These are phyloP conservation scores for Boletus sp. DNA, from an alignment of 1,284 basidiomycete species.

Conservation along the genomic window DNA sequence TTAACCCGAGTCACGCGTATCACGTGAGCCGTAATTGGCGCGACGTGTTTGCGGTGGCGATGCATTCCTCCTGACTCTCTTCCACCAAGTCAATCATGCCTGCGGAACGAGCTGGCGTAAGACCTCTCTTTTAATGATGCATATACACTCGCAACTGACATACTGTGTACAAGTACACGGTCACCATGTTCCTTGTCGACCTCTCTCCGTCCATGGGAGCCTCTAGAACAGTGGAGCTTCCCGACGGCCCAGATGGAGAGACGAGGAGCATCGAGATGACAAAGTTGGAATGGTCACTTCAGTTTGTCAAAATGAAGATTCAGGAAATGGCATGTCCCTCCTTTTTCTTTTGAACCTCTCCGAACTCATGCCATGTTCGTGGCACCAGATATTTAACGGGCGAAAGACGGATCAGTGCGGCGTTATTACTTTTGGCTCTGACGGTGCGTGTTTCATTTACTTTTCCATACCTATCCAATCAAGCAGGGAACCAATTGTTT, in stretches of 20 bases:
- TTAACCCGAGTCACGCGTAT: slow-evolving; percentile 13
- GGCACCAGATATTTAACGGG: slow-evolving; percentile 76
- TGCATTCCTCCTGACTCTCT: slow-evolving; percentile 12
- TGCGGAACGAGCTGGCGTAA: slow-evolving; percentile 73
- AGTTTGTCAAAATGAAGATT: slow-evolving; percentile 84
- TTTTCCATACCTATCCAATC: background rate
- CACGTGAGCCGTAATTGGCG: slow-evolving; percentile 28
- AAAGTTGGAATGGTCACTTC: slow-evolving; percentile 78
- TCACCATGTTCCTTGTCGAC: slow-evolving; percentile 86
- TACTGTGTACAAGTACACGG: slow-evolving; percentile 58
- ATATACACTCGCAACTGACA: background rate
- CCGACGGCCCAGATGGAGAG: slow-evolving; percentile 53
- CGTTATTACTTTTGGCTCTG: slow-evolving; percentile 79
- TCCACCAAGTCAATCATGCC: slow-evolving; percentile 47
- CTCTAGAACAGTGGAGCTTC: slow-evolving; percentile 54
- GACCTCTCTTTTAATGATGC: slow-evolving; percentile 21
- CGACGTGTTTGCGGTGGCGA: slow-evolving; percentile 26
- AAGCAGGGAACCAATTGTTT: background rate
- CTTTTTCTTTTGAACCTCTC: background rate
- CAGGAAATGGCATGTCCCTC: slow-evolving; percentile 74
- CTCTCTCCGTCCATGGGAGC: slow-evolving; percentile 83
- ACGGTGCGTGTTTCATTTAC: slow-evolving; percentile 47
- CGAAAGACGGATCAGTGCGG: slow-evolving; percentile 92
- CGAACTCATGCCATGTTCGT: background rate
- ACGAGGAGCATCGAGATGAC: slow-evolving; percentile 57